Base-by-base conservation (phyloP, 1,284 basidiomycete species). In the Termitomyces sp. region DNA sequence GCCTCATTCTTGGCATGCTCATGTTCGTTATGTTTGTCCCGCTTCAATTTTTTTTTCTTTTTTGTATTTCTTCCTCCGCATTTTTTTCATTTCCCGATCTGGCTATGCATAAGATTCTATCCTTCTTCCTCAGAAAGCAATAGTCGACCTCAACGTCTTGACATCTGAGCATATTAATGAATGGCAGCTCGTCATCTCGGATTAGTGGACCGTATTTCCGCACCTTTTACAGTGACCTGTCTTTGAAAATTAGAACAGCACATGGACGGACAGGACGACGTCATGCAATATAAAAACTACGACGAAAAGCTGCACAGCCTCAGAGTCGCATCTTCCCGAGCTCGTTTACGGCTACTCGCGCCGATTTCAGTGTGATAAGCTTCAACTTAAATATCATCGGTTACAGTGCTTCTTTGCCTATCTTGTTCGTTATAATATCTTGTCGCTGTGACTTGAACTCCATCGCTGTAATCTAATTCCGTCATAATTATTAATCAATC, bases 1-100 rank as follows among this genome's bases (percentile, higher is more conserved):
- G 19, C 50, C 34, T 46, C 44, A 7, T 52, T 41, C 50, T 52
- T 52, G 50, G 44, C 50, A 38, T 28, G 18, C 21, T 14, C n/a
- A n/a, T n/a, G n/a, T n/a, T n/a, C n/a, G n/a, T 35, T 5, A 46
- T 33, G 3, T 38, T 24, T 30, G 31, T 37, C 16, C 35, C n/a
- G 34, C 24, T 45, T 45, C 28, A 51, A n/a, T 46, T 51, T 51
- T 49, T 42, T 50, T 34, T 14, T 46, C 40, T 51, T 49, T 42
- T 50, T 33, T 50, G 14, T 16, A 21, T 48, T 48, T 48, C 26
- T 39, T 48, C 11, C 37, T 30, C 14, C 37, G 13, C 37, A 40
- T 14, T 48, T 46, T 46, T 37, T 46, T 46, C 34, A 46, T 37
- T 46, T 37, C 24, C 45, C 45, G 45, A 46, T 46, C 45, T 46